Evolutionary conservation across 1,284 basidiomycete species (phyloP).

Genomic region (Phlebopus sp.): DNA sequence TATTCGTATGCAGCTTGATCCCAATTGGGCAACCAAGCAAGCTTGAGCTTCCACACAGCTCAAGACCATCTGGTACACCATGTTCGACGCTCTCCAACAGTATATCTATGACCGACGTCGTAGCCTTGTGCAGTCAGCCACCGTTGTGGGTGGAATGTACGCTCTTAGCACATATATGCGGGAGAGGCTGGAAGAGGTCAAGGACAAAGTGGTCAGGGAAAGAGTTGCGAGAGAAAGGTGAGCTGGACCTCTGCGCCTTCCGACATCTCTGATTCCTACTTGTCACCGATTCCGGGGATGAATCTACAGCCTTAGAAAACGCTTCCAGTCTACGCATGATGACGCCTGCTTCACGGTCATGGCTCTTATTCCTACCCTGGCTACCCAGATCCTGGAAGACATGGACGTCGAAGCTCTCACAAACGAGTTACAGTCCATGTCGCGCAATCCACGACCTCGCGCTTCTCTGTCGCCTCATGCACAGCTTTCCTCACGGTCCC

Average conservation of each 20-base stretch:
- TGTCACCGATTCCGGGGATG: too few species aligned
- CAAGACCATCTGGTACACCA: constrained; percentile 19
- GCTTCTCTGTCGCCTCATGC: constrained; percentile 15
- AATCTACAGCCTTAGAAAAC: constrained; percentile 57
- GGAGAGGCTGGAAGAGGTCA: constrained; percentile 68
- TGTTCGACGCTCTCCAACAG: constrained; percentile 39
- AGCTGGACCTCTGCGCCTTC: constrained; percentile 28
- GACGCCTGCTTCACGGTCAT: constrained; percentile 81
- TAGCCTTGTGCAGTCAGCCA: constrained; percentile 42
- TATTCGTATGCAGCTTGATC: too few species aligned
- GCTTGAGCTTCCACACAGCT: too few species aligned
- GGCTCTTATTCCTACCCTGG: constrained; percentile 76
- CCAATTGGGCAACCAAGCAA: too few species aligned
- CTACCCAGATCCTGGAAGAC: constrained; percentile 65
- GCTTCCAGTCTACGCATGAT: constrained; percentile 82
- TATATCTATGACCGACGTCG: constrained; percentile 51
- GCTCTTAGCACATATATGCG: constrained; percentile 63
- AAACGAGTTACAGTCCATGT: constrained; percentile 52
- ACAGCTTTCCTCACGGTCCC: constrained; percentile 30
- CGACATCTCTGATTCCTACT: background rate
- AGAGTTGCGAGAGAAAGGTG: constrained; percentile 73
- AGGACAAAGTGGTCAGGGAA: constrained; percentile 64
- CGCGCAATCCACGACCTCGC: constrained; percentile 25
- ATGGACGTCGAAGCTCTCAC: constrained; percentile 86
- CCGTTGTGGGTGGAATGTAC: constrained; percentile 64